Evolutionary conservation across 306 rosid species (phyloP).

Genomic region (Cicer cuneatum): DNA sequence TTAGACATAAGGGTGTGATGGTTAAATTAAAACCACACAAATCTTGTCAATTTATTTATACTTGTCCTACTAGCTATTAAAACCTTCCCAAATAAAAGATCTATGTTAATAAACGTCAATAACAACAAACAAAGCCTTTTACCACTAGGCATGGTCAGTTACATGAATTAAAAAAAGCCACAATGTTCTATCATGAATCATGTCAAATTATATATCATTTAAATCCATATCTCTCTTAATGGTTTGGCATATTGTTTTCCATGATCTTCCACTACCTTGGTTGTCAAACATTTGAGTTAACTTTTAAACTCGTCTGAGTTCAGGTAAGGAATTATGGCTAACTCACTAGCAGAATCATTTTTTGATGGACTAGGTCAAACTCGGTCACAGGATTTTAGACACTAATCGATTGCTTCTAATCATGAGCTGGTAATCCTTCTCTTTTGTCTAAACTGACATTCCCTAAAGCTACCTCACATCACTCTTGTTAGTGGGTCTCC

Average conservation of each 20-base stretch:
- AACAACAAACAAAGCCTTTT: not conserved
- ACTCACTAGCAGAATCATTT: not conserved
- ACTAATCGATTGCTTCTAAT: no score
- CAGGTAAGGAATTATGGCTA: not conserved
- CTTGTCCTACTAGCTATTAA: slow-evolving; percentile 26
- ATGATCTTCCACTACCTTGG: not conserved
- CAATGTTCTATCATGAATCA: not conserved
- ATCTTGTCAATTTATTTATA: slow-evolving; percentile 10
- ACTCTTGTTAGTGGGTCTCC: no score
- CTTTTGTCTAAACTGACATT: not conserved
- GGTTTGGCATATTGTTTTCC: not conserved
- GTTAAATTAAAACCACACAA: not conserved
- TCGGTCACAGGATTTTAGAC: not conserved
- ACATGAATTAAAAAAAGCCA: not conserved
- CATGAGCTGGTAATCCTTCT: not conserved
- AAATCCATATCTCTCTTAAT: not conserved
- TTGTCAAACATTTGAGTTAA: not conserved
- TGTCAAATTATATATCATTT: not conserved
- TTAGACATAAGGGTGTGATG: slow-evolving; percentile 1
- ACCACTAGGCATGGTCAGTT: not conserved
- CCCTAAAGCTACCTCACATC: not conserved
- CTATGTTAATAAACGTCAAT: not conserved
- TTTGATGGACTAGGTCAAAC: not conserved
- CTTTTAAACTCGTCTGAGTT: not conserved
- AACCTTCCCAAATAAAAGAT: slow-evolving; percentile 16